Percentiles rank a stretch among this genome's conserved stretches.
Evolutionary conservation across 176 grass and related monocot species (phyloP).

Genomic region (Dactylis glomerata): DNA sequence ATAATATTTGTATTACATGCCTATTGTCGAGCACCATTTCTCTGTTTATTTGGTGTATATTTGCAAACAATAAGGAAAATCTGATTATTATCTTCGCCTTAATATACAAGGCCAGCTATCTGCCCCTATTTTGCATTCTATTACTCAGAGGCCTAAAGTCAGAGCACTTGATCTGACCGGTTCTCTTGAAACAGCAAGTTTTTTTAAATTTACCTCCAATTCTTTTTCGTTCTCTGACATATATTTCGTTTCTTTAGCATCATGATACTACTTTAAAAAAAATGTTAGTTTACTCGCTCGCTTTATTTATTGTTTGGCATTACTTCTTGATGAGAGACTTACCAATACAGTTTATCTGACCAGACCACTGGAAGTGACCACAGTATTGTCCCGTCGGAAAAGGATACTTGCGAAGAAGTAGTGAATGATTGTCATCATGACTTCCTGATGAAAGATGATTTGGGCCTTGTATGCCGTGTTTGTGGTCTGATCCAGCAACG

Average conservation of each 20-base stretch:
- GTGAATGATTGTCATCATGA: constrained; percentile 56
- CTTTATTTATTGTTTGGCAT: not conserved
- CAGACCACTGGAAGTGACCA: constrained; percentile 30
- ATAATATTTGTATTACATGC: not conserved
- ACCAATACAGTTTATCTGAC: constrained; percentile 21
- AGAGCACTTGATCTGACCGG: not conserved
- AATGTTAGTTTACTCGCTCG: not conserved
- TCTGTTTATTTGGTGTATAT: not conserved
- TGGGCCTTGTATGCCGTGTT: constrained; percentile 64
- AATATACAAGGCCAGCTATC: not conserved
- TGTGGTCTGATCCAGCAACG: constrained; percentile 74
- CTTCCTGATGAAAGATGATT: constrained; percentile 56
- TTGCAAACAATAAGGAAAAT: not conserved
- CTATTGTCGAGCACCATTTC: constrained; percentile 10
- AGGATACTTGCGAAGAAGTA: constrained; percentile 29
- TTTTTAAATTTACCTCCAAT: not conserved
- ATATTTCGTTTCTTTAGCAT: constrained; percentile 1
- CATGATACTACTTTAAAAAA: not conserved
- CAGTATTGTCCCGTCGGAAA: constrained; percentile 20
- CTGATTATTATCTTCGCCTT: not conserved
- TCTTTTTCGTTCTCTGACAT: not conserved
- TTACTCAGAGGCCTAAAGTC: not conserved
- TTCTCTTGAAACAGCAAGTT: not conserved
- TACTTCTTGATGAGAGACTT: not conserved
- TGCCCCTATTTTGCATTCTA: not conserved